Percentiles rank a stretch among this genome's conserved stretches.
Evolutionary conservation across 2,329 filamentous ascomycete genomes (phyloP).

Genomic region (Aspergillus candidus): DNA sequence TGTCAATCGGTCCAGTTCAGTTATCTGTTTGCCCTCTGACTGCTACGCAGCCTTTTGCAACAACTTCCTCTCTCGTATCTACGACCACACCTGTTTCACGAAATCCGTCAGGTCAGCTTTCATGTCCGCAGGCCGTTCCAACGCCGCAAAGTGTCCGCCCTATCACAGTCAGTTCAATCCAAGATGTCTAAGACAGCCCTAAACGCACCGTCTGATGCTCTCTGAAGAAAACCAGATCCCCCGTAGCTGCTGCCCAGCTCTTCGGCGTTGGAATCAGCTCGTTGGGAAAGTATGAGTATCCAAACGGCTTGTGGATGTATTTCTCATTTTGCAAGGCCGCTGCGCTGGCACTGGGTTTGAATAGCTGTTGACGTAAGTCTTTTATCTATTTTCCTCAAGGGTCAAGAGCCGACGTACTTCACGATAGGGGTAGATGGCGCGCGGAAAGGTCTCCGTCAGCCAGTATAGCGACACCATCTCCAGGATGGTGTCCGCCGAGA

Average conservation of each 20-base stretch:
- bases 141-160: slow-evolving; percentile 51
- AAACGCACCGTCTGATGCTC: slow-evolving; percentile 29
- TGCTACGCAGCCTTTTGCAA: no score
- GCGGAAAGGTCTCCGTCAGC: slow-evolving; percentile 34
- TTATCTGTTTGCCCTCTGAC: no score
- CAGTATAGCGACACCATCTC: slow-evolving; percentile 33
- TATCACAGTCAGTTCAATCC: slow-evolving; percentile 8
- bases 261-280: slow-evolving; percentile 39
- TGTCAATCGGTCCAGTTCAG: no score
- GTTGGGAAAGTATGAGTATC: slow-evolving; percentile 42
- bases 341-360: no score
- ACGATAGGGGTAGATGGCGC: slow-evolving; percentile 29
- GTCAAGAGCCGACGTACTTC: slow-evolving; percentile 16
- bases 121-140: slow-evolving; percentile 39
- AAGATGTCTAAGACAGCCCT: background rate
- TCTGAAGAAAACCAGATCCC: slow-evolving; percentile 34
- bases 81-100: slow-evolving; percentile 25
- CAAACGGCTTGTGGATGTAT: slow-evolving; percentile 42
- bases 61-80: slow-evolving; percentile 2
- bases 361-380: no score
- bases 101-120: slow-evolving; percentile 40
- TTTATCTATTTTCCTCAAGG: no score
- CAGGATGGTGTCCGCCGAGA: slow-evolving; percentile 27
- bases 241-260: slow-evolving; percentile 30
- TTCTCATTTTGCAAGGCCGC: background rate